Conservation (phyloP, 2,329 filamentous ascomycete genomes). For the Xylariales sp. region DNA sequence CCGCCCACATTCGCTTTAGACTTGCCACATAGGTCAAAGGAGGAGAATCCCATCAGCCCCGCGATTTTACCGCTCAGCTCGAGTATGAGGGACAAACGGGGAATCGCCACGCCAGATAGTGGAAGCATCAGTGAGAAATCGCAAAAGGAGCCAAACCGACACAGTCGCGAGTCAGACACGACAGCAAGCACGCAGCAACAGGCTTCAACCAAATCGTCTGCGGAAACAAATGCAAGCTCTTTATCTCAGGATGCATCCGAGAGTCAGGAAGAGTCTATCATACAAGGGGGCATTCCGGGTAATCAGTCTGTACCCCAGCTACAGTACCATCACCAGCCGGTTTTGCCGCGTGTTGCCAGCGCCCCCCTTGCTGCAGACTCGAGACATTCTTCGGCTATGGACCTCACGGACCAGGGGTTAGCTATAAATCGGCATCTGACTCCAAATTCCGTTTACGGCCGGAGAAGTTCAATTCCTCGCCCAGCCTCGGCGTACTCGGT, state of each 20-base stretch:
- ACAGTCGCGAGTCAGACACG: slow-evolving; percentile 50
- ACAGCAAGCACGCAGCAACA: slow-evolving; percentile 46
- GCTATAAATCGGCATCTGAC: slow-evolving; percentile 59
- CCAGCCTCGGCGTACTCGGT: slow-evolving; percentile 74
- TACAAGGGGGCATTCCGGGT: slow-evolving; percentile 38
- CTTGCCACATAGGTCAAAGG: slow-evolving; percentile 17
- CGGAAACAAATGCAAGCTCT: slow-evolving; percentile 52
- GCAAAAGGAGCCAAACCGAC: slow-evolving; percentile 32
- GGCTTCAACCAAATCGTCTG: slow-evolving; percentile 47
- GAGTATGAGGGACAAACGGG: slow-evolving; percentile 14
- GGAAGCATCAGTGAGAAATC: slow-evolving; percentile 15
- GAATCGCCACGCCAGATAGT: slow-evolving; percentile 12
- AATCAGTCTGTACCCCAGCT: slow-evolving; percentile 49
- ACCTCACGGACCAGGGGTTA: slow-evolving; percentile 45
- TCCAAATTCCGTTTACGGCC: slow-evolving; percentile 49
- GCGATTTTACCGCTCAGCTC: slow-evolving; percentile 12
- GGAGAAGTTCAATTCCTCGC: slow-evolving; percentile 57
- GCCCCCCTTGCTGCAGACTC: slow-evolving; percentile 35
- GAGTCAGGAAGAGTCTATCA: slow-evolving; percentile 36
- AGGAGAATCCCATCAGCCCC: slow-evolving; percentile 15
- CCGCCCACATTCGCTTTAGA: slow-evolving; percentile 16
- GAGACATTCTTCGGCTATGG: slow-evolving; percentile 46
- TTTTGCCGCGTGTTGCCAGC: slow-evolving; percentile 38
- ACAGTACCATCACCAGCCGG: slow-evolving; percentile 54
- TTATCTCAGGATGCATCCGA: slow-evolving; percentile 47